Evolutionary conservation across 2,329 filamentous ascomycete genomes (phyloP), one percentile per base, ranked within the genome.

Genomic region (Pseudopyrenochaeta lycopersici): DNA sequence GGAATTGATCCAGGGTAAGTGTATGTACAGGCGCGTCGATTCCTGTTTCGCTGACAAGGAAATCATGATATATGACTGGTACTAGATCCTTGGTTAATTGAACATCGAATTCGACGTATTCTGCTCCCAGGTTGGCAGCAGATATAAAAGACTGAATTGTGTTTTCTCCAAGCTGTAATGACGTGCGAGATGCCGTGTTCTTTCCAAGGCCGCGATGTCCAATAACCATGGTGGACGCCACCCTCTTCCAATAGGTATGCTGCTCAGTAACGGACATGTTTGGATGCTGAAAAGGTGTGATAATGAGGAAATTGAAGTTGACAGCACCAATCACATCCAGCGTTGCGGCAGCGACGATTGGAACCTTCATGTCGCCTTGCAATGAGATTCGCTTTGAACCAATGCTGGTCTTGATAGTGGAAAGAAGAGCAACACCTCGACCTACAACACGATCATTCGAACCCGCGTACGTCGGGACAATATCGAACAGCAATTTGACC

Each of bases 1-100:
- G 83, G 71, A 98, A 98, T 81, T 97, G 95, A 70, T 99, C 94
- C 3, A 98, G 80, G 0, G 95, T 99, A 60, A 99, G 81, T 0
- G 92, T 96, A 72, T 99, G 95, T 1, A 99, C 94, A 0, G 95
- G 95, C 0, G 95, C 95, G 71, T 99, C 95, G 48, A 97, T 95
- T 9, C 96, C 95, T 0, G 95, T 98, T 77, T 99, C 95, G 71
- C 92, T 97, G 73, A 99, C 95, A 12, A 98, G 82, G 70, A 99
- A 99, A 75, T 99, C 95, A 72, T 99, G 95, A 72, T 99, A 99
- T 68, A 99, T 97, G 61, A 99, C 94, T 0, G 95, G 95, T 1
- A 99, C 92, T 67, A 96, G 92, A 72, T 99, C 95, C 71, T 99
- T 99, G n/a, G 95, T 99, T 33, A 99, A 81, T 73, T 99, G 95